Conservation (phyloP, 352 stramenopile genomes). For the Phytophthora multivora region DNA sequence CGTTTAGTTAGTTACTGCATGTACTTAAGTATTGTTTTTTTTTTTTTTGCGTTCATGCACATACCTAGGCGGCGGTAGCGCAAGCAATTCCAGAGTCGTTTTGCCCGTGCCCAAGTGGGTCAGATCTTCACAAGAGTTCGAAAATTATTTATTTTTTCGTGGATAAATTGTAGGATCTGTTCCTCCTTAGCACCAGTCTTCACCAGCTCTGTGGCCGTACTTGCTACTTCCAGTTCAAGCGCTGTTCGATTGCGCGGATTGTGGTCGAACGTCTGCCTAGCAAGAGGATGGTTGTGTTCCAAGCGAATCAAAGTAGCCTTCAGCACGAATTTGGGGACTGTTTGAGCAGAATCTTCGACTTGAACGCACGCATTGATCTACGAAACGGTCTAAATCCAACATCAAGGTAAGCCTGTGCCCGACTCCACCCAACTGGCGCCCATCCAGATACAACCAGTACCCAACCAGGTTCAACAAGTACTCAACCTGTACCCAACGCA, state of each 20-base stretch:
- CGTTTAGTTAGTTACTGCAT: too few relatives aligned
- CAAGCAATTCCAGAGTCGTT: too few relatives aligned
- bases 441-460: background rate
- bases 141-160: too few relatives aligned
- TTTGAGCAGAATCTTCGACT: background rate
- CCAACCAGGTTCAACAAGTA: background rate
- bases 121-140: too few relatives aligned
- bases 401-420: background rate
- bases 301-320: background rate
- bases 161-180: slow-evolving; percentile 1
- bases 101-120: too few relatives aligned
- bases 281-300: slow-evolving; percentile 2
- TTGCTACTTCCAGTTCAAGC: background rate
- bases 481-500: background rate
- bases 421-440: background rate
- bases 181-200: slow-evolving; percentile 15
- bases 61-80: too few relatives aligned
- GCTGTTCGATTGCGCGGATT: slow-evolving; percentile 5
- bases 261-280: slow-evolving; percentile 1
- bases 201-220: background rate
- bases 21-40: too few relatives aligned
- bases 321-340: background rate
- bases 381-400: background rate
- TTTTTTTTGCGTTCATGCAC: too few relatives aligned
- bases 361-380: slow-evolving; percentile 12